Evolutionary conservation across 768 basidiomycete species (phyloP).

Genomic region (Agrocybe chaxingu): DNA sequence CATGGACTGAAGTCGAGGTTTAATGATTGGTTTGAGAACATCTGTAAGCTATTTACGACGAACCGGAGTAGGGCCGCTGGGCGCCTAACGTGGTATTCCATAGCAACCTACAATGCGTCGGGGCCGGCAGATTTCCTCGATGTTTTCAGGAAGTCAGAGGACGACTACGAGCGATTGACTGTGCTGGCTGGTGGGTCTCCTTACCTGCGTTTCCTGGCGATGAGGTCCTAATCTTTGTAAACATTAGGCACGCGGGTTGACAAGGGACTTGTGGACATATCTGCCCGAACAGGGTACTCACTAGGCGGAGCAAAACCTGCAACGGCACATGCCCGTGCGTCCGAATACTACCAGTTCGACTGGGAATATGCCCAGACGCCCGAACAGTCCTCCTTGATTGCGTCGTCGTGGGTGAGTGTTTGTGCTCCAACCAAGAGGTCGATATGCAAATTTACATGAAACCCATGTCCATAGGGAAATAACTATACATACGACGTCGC

Average conservation of each 20-base stretch:
- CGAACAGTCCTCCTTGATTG: constrained; percentile 60
- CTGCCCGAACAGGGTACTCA: constrained; percentile 51
- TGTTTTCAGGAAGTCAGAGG: constrained; percentile 36
- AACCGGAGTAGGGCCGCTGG: neutral
- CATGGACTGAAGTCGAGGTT: constrained; percentile 44
- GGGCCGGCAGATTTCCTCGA: constrained; percentile 48
- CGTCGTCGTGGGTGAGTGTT: constrained; percentile 54
- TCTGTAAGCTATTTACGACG: constrained; percentile 32
- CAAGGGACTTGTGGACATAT: constrained; percentile 48
- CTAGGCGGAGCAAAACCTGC: constrained; percentile 43
- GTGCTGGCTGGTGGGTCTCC: constrained; percentile 38
- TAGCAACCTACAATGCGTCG: constrained; percentile 53
- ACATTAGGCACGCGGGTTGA: constrained; percentile 42
- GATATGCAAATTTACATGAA: neutral
- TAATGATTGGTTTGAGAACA: constrained; percentile 40
- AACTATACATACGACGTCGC: constrained; percentile 56
- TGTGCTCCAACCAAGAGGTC: neutral
- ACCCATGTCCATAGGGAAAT: constrained; percentile 40
- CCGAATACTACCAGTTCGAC: constrained; percentile 56
- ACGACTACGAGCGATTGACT: constrained; percentile 38
- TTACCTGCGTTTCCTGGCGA: neutral
- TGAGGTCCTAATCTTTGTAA: too few relatives aligned
- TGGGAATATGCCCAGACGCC: constrained; percentile 60
- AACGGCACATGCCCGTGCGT: constrained; percentile 43
- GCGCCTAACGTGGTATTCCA: neutral